Base-by-base conservation (phyloP, 2,329 filamentous ascomycete genomes). In the Neopestalotiopsis rosae region DNA sequence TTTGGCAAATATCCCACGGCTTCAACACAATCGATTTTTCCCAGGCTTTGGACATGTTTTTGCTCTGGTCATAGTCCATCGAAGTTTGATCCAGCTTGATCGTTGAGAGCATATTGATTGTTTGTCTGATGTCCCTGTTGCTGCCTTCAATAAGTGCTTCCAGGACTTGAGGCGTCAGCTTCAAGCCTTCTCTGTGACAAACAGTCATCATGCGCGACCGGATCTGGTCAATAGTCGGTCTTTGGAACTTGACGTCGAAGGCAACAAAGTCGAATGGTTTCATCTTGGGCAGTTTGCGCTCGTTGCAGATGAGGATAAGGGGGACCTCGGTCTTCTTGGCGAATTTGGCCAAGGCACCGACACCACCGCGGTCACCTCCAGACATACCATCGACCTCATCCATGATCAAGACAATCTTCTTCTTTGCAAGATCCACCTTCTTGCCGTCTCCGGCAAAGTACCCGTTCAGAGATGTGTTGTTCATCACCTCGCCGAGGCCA, bases 341-440 rank as follows among this genome's bases (percentile, higher is more conserved):
- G 67, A 97, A 92, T 69, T 96, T 94, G 68, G 96, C 95, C 68
- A 99, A 86, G 38, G 96, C 96, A 65, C 95, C 96, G 62, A 99
- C 96, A 79, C 96, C 96, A 73, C 96, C 96, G 70, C 96, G 91
- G 78, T 99, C 96, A 77, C 96, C 96, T 45, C 94, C 95, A 70
- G 95, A 98, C 96, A 99, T 98, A 66, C 96, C 96, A 76, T 99
- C 96, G 4, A 99, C 96, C 81, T 99, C 96, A 75, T 99, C 96
- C 96, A 99, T 98, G 81, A 99, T 94, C 63, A 99, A 84, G 5
- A 98, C 94, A 42, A 98, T 90, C 74, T 98, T 98, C 84, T 97
- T 97, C 84, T 96, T 98, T 17, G 86, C 86, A 4, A 85, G 82
- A 59, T 98, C 92, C 3, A 97, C 90, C 68, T 91, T 88, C 80